phyloP scores from a whole-genome alignment of 495 filamentous ascomycete species.

The Talaromyces ruber region DNA sequence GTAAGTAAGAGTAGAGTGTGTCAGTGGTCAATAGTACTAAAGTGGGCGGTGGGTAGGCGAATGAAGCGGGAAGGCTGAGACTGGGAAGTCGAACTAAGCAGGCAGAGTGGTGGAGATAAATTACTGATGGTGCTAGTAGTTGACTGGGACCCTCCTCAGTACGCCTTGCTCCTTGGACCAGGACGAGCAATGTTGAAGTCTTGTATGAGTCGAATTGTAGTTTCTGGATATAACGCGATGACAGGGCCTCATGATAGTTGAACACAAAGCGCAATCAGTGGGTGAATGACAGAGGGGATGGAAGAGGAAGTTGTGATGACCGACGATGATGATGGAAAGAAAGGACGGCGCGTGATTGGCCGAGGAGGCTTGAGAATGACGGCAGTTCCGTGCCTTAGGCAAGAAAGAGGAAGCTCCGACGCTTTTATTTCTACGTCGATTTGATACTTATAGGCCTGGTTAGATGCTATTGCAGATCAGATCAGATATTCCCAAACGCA shows the following conservation, averaged over 20 bases:
- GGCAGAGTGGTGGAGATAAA: neutral
- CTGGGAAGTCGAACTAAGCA: neutral
- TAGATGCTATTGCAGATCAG: neutral
- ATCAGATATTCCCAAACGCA: neutral
- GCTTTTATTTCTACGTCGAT: neutral
- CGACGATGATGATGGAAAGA: neutral
- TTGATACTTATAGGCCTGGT: neutral
- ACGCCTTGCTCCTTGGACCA: neutral
- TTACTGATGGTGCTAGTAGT: neutral
- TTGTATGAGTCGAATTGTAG: neutral
- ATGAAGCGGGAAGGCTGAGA: conserved; percentile 6
- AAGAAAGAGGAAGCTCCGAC: neutral
- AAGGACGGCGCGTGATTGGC: neutral
- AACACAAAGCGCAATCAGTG: neutral
- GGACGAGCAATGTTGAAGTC: neutral
- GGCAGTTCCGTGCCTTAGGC: neutral
- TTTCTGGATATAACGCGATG: neutral
- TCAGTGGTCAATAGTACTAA: neutral
- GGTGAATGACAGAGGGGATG: neutral
- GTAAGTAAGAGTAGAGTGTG: neutral
- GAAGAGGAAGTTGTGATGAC: neutral
- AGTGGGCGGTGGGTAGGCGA: neutral
- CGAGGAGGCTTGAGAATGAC: neutral
- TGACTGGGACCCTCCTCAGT: neutral
- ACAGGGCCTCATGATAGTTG: neutral